Conservation (phyloP, 208 protist species). For the Porcisia hertigi region DNA sequence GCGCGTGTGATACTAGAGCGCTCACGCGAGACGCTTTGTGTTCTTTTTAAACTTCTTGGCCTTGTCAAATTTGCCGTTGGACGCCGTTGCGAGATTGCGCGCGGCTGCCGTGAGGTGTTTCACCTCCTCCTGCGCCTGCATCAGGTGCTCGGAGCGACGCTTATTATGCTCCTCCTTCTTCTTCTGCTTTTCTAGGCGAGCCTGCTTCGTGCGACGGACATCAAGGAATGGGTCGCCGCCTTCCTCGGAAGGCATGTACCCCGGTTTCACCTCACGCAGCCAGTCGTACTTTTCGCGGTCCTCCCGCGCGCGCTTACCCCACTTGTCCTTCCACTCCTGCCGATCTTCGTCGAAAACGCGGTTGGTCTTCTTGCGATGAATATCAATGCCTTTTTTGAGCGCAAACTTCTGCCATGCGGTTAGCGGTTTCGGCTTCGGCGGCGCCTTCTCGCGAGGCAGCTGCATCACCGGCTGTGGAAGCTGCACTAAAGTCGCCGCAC, state of each 20-base stretch:
- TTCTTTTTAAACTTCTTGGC: constrained; percentile 65
- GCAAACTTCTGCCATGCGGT: constrained; percentile 94
- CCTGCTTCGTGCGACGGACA: constrained; percentile 82
- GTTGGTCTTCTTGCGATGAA: constrained; percentile 89
- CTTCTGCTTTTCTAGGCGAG: constrained; percentile 82
- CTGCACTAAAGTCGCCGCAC: constrained; percentile 59
- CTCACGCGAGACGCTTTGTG: constrained; percentile 41
- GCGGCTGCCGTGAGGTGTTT: constrained; percentile 75
- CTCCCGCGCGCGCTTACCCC: constrained; percentile 91
- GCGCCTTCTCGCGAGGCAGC: constrained; percentile 92
- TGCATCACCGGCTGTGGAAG: constrained; percentile 85
- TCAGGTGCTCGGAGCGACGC: constrained; percentile 76
- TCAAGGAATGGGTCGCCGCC: constrained; percentile 94
- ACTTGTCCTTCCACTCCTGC: constrained; percentile 92
- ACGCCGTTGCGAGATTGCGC: constrained; percentile 80
- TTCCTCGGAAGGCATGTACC: constrained; percentile 84
- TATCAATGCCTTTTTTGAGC: constrained; percentile 92
- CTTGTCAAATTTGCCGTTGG: constrained; percentile 93
- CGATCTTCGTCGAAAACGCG: constrained; percentile 90
- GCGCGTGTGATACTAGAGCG: neutral
- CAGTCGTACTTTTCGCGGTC: constrained; percentile 91
- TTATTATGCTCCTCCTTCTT: constrained; percentile 93
- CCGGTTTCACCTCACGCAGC: constrained; percentile 89
- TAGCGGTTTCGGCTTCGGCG: constrained; percentile 84
- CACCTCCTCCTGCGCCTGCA: constrained; percentile 76